Evolutionary conservation across 129 eudicot species (phyloP).

Genomic region (Solidago caesia): DNA sequence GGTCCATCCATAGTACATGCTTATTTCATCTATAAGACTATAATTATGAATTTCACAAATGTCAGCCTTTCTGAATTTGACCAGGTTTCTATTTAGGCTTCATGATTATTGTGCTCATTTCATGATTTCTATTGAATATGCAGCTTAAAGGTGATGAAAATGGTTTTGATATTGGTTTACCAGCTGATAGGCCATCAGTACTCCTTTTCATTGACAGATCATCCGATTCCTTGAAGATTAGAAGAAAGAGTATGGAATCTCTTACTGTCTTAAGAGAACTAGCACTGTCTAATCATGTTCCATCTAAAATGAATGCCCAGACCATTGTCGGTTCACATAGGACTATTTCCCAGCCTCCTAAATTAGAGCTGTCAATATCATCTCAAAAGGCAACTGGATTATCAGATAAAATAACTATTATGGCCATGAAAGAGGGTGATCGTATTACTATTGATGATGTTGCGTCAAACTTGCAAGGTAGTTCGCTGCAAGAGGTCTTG

Average conservation of each 20-base stretch:
- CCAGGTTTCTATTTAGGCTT: conserved; percentile 2
- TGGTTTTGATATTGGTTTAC: conserved; percentile 58
- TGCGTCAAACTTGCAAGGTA: conserved; percentile 58
- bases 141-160: conserved; percentile 56
- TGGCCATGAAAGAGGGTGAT: conserved; percentile 64
- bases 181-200: conserved; percentile 65
- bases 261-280: conserved; percentile 68
- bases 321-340: conserved; percentile 26
- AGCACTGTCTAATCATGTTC: conserved; percentile 42
- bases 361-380: conserved; percentile 42
- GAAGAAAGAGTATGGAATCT: conserved; percentile 58
- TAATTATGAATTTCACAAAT: conserved; percentile 13
- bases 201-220: conserved; percentile 87
- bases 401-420: conserved; percentile 65
- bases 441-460: conserved; percentile 52
- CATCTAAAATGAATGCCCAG: conserved; percentile 24
- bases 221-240: conserved; percentile 52
- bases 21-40: background rate
- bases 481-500: conserved; percentile 74
- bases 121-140: conserved; percentile 29
- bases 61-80: background rate
- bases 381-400: conserved; percentile 41
- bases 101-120: conserved; percentile 15
- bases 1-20: conserved; percentile 1
- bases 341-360: conserved; percentile 39